A percentile compares a stretch with the other conserved stretches of the same genome.
phyloP scores from a whole-genome alignment of 2,329 filamentous ascomycete species.

The Paraphaeosphaeria sporulosa region DNA sequence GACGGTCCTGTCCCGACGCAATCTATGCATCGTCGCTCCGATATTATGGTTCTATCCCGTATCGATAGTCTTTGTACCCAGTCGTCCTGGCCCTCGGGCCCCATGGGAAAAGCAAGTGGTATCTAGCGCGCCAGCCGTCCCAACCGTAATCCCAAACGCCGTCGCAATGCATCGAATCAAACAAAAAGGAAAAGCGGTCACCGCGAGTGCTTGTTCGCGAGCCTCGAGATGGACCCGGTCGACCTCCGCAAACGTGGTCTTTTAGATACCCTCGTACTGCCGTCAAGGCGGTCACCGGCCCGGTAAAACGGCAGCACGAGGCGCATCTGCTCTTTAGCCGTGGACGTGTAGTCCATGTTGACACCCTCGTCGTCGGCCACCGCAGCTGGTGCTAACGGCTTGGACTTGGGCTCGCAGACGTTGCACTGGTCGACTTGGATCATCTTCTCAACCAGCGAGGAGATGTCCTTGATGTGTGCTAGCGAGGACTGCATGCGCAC shows the following conservation, averaged over 20 bases:
- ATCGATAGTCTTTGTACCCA: constrained; percentile 10
- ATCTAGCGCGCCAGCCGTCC: constrained; percentile 28
- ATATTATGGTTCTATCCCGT: constrained; percentile 6
- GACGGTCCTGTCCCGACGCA: constrained; percentile 1
- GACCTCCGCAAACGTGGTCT: constrained; percentile 17
- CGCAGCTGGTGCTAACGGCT: not conserved
- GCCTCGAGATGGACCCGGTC: constrained; percentile 19
- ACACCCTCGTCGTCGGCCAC: constrained; percentile 43
- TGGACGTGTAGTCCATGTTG: constrained; percentile 39
- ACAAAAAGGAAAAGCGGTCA: constrained; percentile 17
- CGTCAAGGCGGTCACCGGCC: constrained; percentile 34
- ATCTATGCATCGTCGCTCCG: not conserved
- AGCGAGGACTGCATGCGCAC: constrained; percentile 51
- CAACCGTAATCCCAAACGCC: constrained; percentile 35
- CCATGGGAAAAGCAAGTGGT: constrained; percentile 33
- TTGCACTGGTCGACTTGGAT: constrained; percentile 53
- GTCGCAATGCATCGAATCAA: constrained; percentile 37
- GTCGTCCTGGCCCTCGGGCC: constrained; percentile 1
- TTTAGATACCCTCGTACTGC: constrained; percentile 38
- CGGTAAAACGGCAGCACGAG: constrained; percentile 33
- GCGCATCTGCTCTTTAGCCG: constrained; percentile 24
- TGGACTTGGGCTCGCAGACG: constrained; percentile 30
- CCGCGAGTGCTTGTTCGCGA: constrained; percentile 30
- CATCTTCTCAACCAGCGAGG: constrained; percentile 53
- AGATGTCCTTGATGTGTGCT: constrained; percentile 51